Conservation (phyloP, 2,329 filamentous ascomycete species). For the Dactylonectria estremocensis region DNA sequence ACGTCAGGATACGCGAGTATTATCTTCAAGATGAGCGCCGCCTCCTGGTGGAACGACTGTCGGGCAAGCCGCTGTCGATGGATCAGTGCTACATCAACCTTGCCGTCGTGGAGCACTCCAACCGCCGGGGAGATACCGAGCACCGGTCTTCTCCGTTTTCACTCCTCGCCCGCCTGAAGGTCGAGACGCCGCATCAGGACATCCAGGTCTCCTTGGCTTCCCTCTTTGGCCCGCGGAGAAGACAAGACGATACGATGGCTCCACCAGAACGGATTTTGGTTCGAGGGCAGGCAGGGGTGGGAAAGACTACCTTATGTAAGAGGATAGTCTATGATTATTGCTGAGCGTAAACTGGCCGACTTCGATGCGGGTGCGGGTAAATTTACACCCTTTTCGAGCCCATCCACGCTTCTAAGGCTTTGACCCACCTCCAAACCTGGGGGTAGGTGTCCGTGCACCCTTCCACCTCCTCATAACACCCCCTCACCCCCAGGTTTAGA, state of each 20-base stretch:
- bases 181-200: constrained; percentile 40
- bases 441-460: no score
- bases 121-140: no score
- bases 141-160: constrained; percentile 20
- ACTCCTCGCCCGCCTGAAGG: constrained; percentile 46
- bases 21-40: constrained; percentile 37
- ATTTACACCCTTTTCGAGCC: no score
- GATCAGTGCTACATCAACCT: constrained; percentile 59
- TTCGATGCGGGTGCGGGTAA: no score
- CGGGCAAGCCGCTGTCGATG: constrained; percentile 51
- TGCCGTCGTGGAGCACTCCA: constrained; percentile 53
- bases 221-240: no score
- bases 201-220: constrained; percentile 45
- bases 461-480: no score
- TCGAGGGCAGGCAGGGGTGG: constrained; percentile 55
- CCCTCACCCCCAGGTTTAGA: no score
- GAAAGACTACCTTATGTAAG: constrained; percentile 60
- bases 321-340: constrained; percentile 58
- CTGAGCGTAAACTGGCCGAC: no score
- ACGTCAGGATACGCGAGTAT: constrained; percentile 39
- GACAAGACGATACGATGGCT: no score
- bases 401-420: no score
- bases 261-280: constrained; percentile 56
- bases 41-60: constrained; percentile 54
- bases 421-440: no score